Percentiles rank a stretch among this genome's conserved stretches.
Conservation (phyloP, 129 eudicot species). For the Flaveria trinervia region DNA sequence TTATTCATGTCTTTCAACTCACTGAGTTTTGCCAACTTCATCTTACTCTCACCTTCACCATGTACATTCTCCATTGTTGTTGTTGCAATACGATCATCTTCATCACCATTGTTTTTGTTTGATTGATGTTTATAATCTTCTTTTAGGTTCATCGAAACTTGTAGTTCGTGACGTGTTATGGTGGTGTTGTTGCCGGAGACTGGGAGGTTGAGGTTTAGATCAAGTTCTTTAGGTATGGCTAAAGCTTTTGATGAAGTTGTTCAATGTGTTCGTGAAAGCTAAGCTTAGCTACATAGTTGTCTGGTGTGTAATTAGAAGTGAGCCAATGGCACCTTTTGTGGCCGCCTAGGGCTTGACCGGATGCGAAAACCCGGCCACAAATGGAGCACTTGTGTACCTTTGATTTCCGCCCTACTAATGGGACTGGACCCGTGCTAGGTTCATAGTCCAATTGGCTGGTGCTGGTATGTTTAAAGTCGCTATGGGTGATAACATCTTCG, state of each 20-base stretch:
- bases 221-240: constrained; percentile 42
- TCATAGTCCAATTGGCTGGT: constrained; percentile 46
- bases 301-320: constrained; percentile 58
- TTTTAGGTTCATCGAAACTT: constrained; percentile 14
- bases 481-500: constrained; percentile 50
- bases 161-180: constrained; percentile 25
- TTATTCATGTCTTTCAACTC: constrained; percentile 66
- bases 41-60: constrained; percentile 84
- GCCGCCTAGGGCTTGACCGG: constrained; percentile 93
- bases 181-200: constrained; percentile 22
- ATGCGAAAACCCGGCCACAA: constrained; percentile 69
- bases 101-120: constrained; percentile 6
- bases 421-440: constrained; percentile 21
- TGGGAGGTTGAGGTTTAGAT: constrained; percentile 56
- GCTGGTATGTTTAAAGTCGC: constrained; percentile 47
- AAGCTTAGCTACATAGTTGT: constrained; percentile 43
- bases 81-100: constrained; percentile 11
- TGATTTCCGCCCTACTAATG: constrained; percentile 63
- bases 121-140: constrained; percentile 25
- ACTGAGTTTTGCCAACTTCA: constrained; percentile 71
- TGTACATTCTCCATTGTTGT: constrained; percentile 35
- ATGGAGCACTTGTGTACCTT: constrained; percentile 87
- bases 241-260: constrained; percentile 44
- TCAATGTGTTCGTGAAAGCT: constrained; percentile 53
- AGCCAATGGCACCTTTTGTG: constrained; percentile 98